A percentile compares a stretch with the other conserved stretches of the same genome.
Evolutionary conservation across 257 asterid species (phyloP).

Genomic region (Solanum appendiculatum): DNA sequence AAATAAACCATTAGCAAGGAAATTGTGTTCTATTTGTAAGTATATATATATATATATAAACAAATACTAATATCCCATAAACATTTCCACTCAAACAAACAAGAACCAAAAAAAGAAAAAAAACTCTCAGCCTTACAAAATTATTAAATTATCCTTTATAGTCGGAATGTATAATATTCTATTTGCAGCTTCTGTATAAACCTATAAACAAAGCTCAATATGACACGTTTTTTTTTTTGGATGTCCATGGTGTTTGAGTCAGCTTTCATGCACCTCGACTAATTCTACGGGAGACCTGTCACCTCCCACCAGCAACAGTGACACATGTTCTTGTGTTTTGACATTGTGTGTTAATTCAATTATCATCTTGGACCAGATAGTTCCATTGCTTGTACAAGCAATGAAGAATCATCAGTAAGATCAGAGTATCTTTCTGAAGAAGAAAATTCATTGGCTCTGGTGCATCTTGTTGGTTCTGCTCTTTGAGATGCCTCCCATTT

Average conservation of each 20-base stretch:
- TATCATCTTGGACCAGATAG: slow-evolving; percentile 85
- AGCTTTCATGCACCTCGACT: neutral
- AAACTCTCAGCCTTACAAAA: neutral
- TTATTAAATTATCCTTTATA: neutral
- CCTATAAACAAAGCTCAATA: neutral
- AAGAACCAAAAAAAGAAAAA: neutral
- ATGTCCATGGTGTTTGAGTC: neutral
- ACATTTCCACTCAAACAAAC: neutral
- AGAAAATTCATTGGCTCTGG: slow-evolving; percentile 54
- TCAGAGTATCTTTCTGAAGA: slow-evolving; percentile 86
- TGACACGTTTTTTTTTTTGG: neutral
- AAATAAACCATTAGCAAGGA: neutral
- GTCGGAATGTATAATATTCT: neutral
- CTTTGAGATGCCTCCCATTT: slow-evolving; percentile 97
- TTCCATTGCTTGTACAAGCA: slow-evolving; percentile 91
- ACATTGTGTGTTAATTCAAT: neutral
- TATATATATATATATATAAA: neutral
- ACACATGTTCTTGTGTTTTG: neutral
- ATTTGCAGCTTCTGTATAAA: neutral
- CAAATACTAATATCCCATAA: neutral
- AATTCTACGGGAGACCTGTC: neutral
- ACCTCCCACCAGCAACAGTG: neutral
- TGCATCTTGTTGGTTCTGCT: slow-evolving; percentile 36
- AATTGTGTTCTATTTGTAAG: neutral
- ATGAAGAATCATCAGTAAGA: slow-evolving; percentile 79